phyloP scores from a whole-genome alignment of 371 early-diverging fungal genomes.

The Zopfochytrium polystomum region DNA sequence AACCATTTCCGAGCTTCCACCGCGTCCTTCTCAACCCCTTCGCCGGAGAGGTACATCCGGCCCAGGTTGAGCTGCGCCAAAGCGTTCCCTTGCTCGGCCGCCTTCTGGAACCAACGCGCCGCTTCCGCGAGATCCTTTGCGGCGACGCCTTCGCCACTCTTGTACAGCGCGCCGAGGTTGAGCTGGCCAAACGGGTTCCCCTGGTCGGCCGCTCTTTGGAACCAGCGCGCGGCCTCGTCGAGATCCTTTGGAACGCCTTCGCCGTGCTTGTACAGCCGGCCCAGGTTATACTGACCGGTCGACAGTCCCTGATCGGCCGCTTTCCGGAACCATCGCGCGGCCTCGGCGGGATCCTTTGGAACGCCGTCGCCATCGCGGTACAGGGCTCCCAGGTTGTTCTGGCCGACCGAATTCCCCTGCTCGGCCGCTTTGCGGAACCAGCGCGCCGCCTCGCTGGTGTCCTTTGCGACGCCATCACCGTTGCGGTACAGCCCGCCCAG shows the following conservation, averaged over 20 bases:
- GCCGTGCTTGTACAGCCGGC: slow-evolving; percentile 33
- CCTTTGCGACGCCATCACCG: slow-evolving; percentile 20
- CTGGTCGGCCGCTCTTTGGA: slow-evolving; percentile 3
- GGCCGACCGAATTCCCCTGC: no score
- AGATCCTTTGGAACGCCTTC: slow-evolving; percentile 7
- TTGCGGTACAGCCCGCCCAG: slow-evolving; percentile 35
- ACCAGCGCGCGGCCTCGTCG: slow-evolving; percentile 14
- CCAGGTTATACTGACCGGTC: slow-evolving; percentile 33
- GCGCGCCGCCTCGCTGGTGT: slow-evolving; percentile 35
- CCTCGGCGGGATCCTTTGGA: no score
- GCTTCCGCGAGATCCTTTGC: slow-evolving; percentile 2
- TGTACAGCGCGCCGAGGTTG: no score
- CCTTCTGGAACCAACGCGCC: no score
- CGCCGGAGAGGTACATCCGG: slow-evolving; percentile 20
- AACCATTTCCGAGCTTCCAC: no score
- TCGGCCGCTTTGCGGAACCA: slow-evolving; percentile 40
- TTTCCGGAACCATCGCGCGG: no score
- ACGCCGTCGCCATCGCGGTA: no score
- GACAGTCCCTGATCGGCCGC: slow-evolving; percentile 24
- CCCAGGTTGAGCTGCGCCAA: slow-evolving; percentile 18
- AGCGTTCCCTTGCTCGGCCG: neutral
- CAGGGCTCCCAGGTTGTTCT: slow-evolving; percentile 23
- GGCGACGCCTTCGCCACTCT: no score
- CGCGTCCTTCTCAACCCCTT: slow-evolving; percentile 11
- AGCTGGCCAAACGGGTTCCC: slow-evolving; percentile 4